phyloP scores from a whole-genome alignment of 768 basidiomycete species.

The Tricholoma flavovirens region DNA sequence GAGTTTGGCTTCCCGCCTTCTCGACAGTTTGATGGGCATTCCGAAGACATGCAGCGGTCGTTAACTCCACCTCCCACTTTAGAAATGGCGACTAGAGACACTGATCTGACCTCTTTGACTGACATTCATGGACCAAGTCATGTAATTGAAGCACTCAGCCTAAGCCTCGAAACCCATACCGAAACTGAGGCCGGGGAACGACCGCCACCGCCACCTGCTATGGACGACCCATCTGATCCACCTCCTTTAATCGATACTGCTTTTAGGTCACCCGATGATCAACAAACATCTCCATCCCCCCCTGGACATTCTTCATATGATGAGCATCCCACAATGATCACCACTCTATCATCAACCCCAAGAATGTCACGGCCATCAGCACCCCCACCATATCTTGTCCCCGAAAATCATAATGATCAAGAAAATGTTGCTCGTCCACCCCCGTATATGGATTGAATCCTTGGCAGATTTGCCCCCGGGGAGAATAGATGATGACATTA shows the following conservation, averaged over 20 bases:
- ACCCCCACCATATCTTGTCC: slow-evolving; percentile 75
- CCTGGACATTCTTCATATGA: slow-evolving; percentile 25
- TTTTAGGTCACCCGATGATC: slow-evolving; percentile 47
- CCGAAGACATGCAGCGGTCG: slow-evolving; percentile 57
- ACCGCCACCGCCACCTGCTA: slow-evolving; percentile 69
- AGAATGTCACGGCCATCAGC: slow-evolving; percentile 49
- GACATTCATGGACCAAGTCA: slow-evolving; percentile 48
- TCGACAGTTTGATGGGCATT: slow-evolving; percentile 80
- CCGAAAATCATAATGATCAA: slow-evolving; percentile 41
- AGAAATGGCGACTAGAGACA: slow-evolving; percentile 68
- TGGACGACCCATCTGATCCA: slow-evolving; percentile 86
- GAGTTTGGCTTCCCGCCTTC: slow-evolving; percentile 67
- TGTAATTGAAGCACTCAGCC: slow-evolving; percentile 50
- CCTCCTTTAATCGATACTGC: slow-evolving; percentile 86
- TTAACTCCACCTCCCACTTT: slow-evolving; percentile 71
- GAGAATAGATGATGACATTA: neutral
- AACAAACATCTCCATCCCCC: slow-evolving; percentile 29
- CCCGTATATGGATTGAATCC: slow-evolving; percentile 52
- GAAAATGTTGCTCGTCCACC: slow-evolving; percentile 54
- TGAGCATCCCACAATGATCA: slow-evolving; percentile 26
- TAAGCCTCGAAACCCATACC: slow-evolving; percentile 51
- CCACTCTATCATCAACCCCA: slow-evolving; percentile 27
- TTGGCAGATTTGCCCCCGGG: neutral
- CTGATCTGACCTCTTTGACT: slow-evolving; percentile 62
- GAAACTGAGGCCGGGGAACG: slow-evolving; percentile 31